Percentiles rank a stretch among this genome's conserved stretches.
These are phyloP conservation scores for Clathrospora elynae DNA, from an alignment of 2,329 filamentous ascomycete species.

Conservation along the genomic window DNA sequence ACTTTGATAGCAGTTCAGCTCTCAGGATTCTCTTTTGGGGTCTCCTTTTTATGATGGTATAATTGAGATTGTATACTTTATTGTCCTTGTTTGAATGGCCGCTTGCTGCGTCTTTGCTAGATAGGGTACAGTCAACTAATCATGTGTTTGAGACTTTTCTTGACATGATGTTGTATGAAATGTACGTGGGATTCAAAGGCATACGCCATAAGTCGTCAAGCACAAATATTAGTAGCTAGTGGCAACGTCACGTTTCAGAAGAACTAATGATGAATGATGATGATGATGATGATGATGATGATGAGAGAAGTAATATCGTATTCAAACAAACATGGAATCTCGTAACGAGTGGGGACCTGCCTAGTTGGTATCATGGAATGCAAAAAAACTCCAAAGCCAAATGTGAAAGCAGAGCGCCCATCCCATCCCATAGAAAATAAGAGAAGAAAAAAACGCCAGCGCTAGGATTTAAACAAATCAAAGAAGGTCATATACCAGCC, in stretches of 20 bases:
- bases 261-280: background rate
- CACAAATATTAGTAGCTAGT: no score
- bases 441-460: constrained; percentile 14
- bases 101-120: no score
- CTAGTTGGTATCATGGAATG: constrained; percentile 16
- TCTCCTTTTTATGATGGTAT: no score
- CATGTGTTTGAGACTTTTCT: no score
- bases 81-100: no score
- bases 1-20: no score
- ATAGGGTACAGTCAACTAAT: no score
- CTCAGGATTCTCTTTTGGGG: no score
- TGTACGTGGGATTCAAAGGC: no score
- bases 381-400: constrained; percentile 7
- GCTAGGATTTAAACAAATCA: constrained; percentile 3
- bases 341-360: constrained; percentile 10
- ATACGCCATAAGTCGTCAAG: no score
- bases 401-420: background rate
- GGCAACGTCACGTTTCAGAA: background rate
- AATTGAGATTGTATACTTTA: no score
- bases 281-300: background rate
- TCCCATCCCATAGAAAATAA: background rate
- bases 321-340: background rate
- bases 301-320: background rate
- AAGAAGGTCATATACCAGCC: background rate
- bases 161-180: no score